phyloP scores from a whole-genome alignment of 495 filamentous ascomycete genomes.

The Trichoderma virens region DNA sequence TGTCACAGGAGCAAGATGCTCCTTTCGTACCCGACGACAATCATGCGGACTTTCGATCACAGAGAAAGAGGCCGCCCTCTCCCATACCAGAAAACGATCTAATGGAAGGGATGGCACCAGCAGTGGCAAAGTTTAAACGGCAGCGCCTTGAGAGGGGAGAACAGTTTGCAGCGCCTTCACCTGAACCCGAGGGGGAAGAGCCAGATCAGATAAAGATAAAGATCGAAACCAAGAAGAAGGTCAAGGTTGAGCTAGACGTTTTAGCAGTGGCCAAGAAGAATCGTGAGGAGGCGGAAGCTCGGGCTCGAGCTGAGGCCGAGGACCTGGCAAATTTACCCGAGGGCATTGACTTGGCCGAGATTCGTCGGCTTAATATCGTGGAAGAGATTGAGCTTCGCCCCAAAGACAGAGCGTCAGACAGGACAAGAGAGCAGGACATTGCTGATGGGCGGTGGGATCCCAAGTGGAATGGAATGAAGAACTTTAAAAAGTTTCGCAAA shows the following conservation, averaged over 20 bases:
- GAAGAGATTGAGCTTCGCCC: slow-evolving; percentile 65
- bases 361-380: slow-evolving; percentile 68
- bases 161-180: slow-evolving; percentile 22
- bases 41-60: slow-evolving; percentile 22
- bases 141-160: slow-evolving; percentile 48
- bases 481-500: slow-evolving; percentile 86
- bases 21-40: slow-evolving; percentile 16
- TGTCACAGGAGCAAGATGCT: slow-evolving; percentile 20
- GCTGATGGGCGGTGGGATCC: slow-evolving; percentile 72
- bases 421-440: slow-evolving; percentile 31
- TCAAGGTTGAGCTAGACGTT: slow-evolving; percentile 58
- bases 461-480: slow-evolving; percentile 89
- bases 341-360: slow-evolving; percentile 57
- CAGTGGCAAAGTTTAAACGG: slow-evolving; percentile 64
- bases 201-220: slow-evolving; percentile 25
- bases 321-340: slow-evolving; percentile 42
- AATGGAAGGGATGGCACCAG: slow-evolving; percentile 60
- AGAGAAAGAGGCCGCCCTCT: slow-evolving; percentile 40
- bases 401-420: slow-evolving; percentile 11
- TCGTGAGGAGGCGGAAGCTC: slow-evolving; percentile 62
- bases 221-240: slow-evolving; percentile 24
- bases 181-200: slow-evolving; percentile 13
- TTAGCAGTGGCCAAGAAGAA: slow-evolving; percentile 59
- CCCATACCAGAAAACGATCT: slow-evolving; percentile 39
- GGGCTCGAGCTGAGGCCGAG: slow-evolving; percentile 51